phyloP scores from a whole-genome alignment of 1,139 yeast species.

The Yamadazyma mexicana region DNA sequence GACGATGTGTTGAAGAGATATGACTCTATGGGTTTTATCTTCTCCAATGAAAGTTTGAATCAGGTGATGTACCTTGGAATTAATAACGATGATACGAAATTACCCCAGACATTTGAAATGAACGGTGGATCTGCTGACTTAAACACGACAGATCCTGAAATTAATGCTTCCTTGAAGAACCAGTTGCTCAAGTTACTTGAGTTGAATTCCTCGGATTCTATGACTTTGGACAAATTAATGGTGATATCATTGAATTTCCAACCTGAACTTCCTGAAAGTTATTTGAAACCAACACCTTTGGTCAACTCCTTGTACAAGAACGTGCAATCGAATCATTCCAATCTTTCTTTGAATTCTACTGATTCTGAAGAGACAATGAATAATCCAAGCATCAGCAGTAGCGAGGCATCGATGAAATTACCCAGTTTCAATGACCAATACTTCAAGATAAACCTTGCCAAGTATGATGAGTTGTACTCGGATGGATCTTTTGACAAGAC shows the following conservation, averaged over 20 bases:
- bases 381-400: constrained; percentile 10
- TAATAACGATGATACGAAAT: constrained; percentile 30
- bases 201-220: constrained; percentile 36
- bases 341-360: constrained; percentile 27
- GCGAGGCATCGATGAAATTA: constrained; percentile 21
- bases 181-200: constrained; percentile 38
- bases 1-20: constrained; percentile 45
- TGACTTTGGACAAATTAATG: constrained; percentile 41
- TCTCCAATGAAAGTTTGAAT: constrained; percentile 47
- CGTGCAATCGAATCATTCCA: constrained; percentile 18
- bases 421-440: constrained; percentile 42
- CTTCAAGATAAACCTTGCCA: constrained; percentile 35
- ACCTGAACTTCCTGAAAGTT: constrained; percentile 43
- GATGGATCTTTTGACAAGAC: constrained; percentile 1
- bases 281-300: constrained; percentile 20
- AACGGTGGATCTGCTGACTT: neutral
- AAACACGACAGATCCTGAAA: neutral
- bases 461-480: constrained; percentile 36
- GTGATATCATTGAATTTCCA: constrained; percentile 37
- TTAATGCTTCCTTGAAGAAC: constrained; percentile 18
- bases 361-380: constrained; percentile 3
- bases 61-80: constrained; percentile 45
- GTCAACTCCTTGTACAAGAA: constrained; percentile 5
- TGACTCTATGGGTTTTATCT: constrained; percentile 47
- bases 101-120: constrained; percentile 19